A percentile compares a stretch with the other conserved stretches of the same genome.
Evolutionary conservation across 805 yeast species (phyloP).

Genomic region (Saccharomycopsis capsularis): DNA sequence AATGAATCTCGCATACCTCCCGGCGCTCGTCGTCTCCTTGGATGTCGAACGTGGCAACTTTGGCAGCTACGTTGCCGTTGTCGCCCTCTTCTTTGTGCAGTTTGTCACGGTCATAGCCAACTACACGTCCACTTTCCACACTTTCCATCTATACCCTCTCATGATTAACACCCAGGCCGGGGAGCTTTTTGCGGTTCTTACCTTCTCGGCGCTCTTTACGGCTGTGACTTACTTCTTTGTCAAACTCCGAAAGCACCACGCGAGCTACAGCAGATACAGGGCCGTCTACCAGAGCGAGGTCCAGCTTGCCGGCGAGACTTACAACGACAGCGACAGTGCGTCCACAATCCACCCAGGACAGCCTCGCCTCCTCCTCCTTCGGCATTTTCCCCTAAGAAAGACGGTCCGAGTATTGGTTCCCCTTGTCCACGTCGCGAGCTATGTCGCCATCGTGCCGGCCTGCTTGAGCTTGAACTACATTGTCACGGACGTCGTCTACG

Average conservation of each 20-base stretch:
- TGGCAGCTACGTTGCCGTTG: not conserved
- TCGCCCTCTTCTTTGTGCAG: not conserved
- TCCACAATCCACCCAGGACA: not conserved
- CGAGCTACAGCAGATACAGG: not conserved
- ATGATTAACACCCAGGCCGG: not conserved
- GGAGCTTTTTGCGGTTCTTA: not conserved
- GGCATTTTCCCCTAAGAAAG: not conserved
- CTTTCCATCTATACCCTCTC: too few relatives aligned
- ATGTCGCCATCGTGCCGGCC: not conserved
- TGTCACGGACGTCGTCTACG: not conserved
- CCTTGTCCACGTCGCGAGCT: not conserved
- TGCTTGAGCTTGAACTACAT: not conserved
- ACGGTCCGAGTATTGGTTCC: not conserved
- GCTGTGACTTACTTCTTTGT: conserved; percentile 1
- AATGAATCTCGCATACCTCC: not conserved
- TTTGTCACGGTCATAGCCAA: not conserved
- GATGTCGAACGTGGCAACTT: conserved; percentile 5
- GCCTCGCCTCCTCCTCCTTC: not conserved
- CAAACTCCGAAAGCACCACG: not conserved
- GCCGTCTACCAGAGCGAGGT: not conserved
- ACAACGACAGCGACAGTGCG: not conserved
- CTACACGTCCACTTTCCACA: not conserved
- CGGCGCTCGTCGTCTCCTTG: not conserved
- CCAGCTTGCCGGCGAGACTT: not conserved
- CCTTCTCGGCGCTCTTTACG: not conserved